These are phyloP conservation scores for Chaetomiaceae sp. DNA, from an alignment of 2,329 filamentous ascomycete species.

Conservation along the genomic window DNA sequence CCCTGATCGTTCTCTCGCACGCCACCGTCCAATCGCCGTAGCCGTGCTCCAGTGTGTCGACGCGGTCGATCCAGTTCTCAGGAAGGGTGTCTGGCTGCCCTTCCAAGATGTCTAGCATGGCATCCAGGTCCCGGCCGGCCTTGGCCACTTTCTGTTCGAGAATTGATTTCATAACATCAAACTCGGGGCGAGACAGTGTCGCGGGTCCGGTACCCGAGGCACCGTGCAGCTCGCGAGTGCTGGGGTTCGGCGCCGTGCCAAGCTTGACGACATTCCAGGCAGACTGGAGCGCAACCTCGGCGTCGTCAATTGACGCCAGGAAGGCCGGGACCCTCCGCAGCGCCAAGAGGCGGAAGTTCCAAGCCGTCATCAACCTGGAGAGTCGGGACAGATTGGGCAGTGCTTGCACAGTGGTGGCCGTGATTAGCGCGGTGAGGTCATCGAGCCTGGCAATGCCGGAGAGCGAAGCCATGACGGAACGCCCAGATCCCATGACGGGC, in stretches of 20 bases:
- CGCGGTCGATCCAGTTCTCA: constrained; percentile 77
- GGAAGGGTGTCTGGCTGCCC: constrained; percentile 79
- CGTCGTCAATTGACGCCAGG: constrained; percentile 60
- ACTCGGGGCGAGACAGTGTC: constrained; percentile 41
- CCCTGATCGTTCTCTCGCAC: constrained; percentile 68
- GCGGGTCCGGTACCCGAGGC: constrained; percentile 21
- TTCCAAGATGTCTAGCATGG: constrained; percentile 81
- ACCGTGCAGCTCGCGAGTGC: constrained; percentile 8
- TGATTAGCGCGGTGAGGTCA: constrained; percentile 85
- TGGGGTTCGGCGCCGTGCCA: constrained; percentile 10
- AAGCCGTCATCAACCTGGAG: constrained; percentile 66
- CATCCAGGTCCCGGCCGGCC: constrained; percentile 71
- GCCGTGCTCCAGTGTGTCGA: constrained; percentile 72
- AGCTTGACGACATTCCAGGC: constrained; percentile 58
- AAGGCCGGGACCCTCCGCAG: constrained; percentile 68
- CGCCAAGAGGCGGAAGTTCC: constrained; percentile 72
- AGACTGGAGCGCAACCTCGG: constrained; percentile 58
- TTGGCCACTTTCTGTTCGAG: constrained; percentile 65
- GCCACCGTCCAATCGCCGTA: constrained; percentile 78
- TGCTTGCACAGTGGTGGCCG: constrained; percentile 84
- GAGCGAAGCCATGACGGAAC: constrained; percentile 37
- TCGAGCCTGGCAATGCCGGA: constrained; percentile 67
- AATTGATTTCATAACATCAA: constrained; percentile 54
- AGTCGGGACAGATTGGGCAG: constrained; percentile 76
- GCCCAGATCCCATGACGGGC: constrained; percentile 43